Evolutionary conservation across 2,329 filamentous ascomycete species (phyloP), one percentile per base, ranked within the genome.

Genomic region (Neofusicoccum ribis): DNA sequence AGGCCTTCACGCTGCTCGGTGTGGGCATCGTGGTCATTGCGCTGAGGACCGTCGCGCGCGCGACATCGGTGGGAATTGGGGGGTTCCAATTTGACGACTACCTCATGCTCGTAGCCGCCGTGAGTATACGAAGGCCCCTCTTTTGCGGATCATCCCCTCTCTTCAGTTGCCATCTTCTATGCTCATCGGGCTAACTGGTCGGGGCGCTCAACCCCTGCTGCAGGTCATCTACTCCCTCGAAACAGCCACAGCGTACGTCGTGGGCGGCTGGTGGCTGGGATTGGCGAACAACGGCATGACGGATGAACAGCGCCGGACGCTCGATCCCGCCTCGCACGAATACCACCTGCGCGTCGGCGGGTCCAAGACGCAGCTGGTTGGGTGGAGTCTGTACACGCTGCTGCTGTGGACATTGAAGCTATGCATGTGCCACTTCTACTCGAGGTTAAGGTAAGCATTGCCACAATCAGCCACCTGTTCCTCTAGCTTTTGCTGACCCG

Each of bases 251-350:
- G 82, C 80, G 20, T 83, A 85, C 67, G 78, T 77, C 23, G 81
- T 85, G 15, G 82, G 82, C 17, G 80, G 81, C 11, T 76, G 75
- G 65, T 84, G 79, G 56, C 74, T 78, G 50, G 85, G 85, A 0
- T 75, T 87, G 2, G 84, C 85, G 20, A 87, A 88, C 68, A 86
- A 86, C 68, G 74, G 79, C 64, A 86, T 88, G 83, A 83, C 85
- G 2, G 75, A 82, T 14, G 79, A 78, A 20, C 72, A 85, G 67
- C 81, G 86, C 6, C 72, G 69, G 4, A 72, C 77, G 0, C 74
- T 88, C 12, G 76, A 77, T 4, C 77, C 81, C 0, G 65, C 74
- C 9, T 80, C 80, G 11, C 70, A 76, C 5, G 84, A 87, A 69
- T 86, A 81, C 68, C 70, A 71, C 4, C 68, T 79, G 66, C 81